Conservation (phyloP, 2,329 filamentous ascomycete species). For the Conoideocrella luteorostrata region DNA sequence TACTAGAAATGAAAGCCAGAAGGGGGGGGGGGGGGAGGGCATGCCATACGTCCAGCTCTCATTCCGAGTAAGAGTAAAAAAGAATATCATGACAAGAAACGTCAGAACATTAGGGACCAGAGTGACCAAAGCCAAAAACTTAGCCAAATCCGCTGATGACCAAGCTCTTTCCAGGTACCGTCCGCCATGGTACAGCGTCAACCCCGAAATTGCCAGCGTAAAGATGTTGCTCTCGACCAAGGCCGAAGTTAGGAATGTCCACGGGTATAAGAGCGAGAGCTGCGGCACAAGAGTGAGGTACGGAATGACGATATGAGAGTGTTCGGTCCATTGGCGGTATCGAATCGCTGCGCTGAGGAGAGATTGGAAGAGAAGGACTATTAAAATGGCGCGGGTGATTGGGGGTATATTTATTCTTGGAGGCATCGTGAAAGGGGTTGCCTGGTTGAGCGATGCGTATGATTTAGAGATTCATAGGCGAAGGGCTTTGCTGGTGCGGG, state of each 20-base stretch:
- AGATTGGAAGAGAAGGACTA: conserved; percentile 68
- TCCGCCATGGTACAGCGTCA: conserved; percentile 84
- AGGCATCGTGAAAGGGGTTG: conserved; percentile 48
- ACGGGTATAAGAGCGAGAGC: conserved; percentile 79
- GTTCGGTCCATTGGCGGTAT: conserved; percentile 60
- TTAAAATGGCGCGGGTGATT: conserved; percentile 75
- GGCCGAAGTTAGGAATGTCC: conserved; percentile 82
- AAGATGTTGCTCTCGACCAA: conserved; percentile 92
- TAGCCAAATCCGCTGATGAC: conserved; percentile 86
- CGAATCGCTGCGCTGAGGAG: conserved; percentile 75
- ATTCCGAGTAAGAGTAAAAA: conserved; percentile 63
- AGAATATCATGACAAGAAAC: conserved; percentile 66
- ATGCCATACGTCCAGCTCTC: conserved; percentile 60
- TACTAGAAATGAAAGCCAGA: no score
- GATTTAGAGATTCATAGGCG: conserved; percentile 8
- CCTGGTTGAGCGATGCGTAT: conserved; percentile 5
- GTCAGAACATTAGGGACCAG: conserved; percentile 74
- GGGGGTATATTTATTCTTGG: conserved; percentile 87
- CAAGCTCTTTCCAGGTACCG: conserved; percentile 93
- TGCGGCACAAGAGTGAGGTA: conserved; percentile 85
- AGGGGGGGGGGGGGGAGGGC: no score
- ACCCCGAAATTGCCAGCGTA: conserved; percentile 68
- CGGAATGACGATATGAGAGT: conserved; percentile 65
- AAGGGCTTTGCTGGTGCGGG: no score
- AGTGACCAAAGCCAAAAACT: conserved; percentile 73